Percentiles rank a stretch among this genome's conserved stretches.
Conservation (phyloP, 2,329 filamentous ascomycete genomes). For the Nannizziopsis arthrosporioides region DNA sequence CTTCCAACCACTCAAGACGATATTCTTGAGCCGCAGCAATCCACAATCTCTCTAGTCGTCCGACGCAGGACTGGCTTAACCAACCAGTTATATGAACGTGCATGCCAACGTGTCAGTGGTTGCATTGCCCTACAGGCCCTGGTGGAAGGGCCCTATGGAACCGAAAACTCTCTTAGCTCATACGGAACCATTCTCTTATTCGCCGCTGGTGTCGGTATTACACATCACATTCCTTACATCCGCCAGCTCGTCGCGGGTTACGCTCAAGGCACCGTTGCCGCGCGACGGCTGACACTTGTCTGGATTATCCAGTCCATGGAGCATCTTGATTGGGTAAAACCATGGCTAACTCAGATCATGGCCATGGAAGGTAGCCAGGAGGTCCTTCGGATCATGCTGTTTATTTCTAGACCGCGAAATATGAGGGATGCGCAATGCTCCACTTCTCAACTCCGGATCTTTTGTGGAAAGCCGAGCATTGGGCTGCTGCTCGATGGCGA, state of each 20-base stretch:
- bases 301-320: slow-evolving; percentile 90
- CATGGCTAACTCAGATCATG: slow-evolving; percentile 70
- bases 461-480: slow-evolving; percentile 76
- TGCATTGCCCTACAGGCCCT: slow-evolving; percentile 56
- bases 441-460: slow-evolving; percentile 77
- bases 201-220: slow-evolving; percentile 87
- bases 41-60: slow-evolving; percentile 67
- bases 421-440: slow-evolving; percentile 69
- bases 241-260: slow-evolving; percentile 61
- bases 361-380: slow-evolving; percentile 70
- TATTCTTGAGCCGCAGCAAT: slow-evolving; percentile 39
- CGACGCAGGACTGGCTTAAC: slow-evolving; percentile 84
- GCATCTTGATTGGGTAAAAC: slow-evolving; percentile 83
- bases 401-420: slow-evolving; percentile 76
- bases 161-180: slow-evolving; percentile 73
- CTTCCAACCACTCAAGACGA: slow-evolving; percentile 41
- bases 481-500: slow-evolving; percentile 69
- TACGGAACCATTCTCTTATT: slow-evolving; percentile 88
- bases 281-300: slow-evolving; percentile 67
- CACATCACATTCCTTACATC: slow-evolving; percentile 83
- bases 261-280: slow-evolving; percentile 61
- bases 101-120: slow-evolving; percentile 42
- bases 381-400: slow-evolving; percentile 73
- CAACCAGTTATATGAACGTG: slow-evolving; percentile 62
- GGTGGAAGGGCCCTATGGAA: slow-evolving; percentile 81